Percentiles rank a stretch among this genome's conserved stretches.
Evolutionary conservation across 2,329 filamentous ascomycete genomes (phyloP).

Genomic region (Aurifilum marmelostoma): DNA sequence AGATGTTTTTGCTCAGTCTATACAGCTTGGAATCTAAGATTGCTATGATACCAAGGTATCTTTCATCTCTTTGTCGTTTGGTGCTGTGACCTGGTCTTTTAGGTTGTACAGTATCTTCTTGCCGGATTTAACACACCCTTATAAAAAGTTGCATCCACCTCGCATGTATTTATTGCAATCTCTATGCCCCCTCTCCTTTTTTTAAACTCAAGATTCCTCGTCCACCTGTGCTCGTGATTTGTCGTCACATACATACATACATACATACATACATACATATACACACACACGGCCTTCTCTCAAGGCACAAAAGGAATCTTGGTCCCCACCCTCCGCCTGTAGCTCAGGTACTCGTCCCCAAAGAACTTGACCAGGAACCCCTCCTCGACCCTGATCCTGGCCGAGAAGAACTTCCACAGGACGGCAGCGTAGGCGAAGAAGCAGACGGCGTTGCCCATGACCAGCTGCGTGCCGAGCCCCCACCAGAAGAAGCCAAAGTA

Average conservation of each 20-base stretch:
- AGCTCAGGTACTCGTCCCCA: constrained; percentile 76
- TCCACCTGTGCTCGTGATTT: not conserved
- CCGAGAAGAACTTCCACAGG: constrained; percentile 83
- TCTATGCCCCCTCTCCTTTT: not conserved
- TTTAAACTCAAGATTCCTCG: not conserved
- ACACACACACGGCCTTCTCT: constrained; percentile 1
- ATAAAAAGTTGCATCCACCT: not conserved
- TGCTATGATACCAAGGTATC: not conserved
- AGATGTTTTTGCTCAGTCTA: not conserved
- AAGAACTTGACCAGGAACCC: constrained; percentile 79
- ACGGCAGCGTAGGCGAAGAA: constrained; percentile 73
- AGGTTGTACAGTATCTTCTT: not conserved
- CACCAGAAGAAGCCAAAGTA: constrained; percentile 99
- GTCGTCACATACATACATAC: not conserved
- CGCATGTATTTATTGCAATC: not conserved
- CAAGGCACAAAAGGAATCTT: constrained; percentile 75
- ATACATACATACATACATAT: constrained; percentile 2
- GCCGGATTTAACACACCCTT: not conserved
- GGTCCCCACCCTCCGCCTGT: constrained; percentile 71
- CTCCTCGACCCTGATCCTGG: constrained; percentile 79
- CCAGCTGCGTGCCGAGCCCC: constrained; percentile 90
- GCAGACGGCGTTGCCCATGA: constrained; percentile 83
- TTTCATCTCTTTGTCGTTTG: not conserved
- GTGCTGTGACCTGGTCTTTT: not conserved
- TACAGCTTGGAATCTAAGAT: not conserved